A percentile compares a stretch with the other conserved stretches of the same genome.
Conservation (phyloP, 768 basidiomycete species). For the Leccinellum albellum region DNA sequence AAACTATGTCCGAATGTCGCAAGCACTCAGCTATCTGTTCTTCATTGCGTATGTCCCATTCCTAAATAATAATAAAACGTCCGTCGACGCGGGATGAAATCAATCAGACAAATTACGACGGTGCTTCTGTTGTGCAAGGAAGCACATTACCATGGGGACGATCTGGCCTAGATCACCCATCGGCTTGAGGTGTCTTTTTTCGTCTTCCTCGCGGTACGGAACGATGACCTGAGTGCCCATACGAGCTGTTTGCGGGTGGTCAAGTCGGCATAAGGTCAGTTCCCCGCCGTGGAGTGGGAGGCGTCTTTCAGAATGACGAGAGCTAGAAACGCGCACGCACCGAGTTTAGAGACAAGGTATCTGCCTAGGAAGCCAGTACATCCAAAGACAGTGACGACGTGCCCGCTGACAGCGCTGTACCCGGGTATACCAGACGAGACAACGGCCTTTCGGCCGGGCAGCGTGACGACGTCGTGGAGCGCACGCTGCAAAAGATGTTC, state of each 20-base stretch:
- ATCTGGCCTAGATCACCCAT: conserved; percentile 98
- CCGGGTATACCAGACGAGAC: conserved; percentile 76
- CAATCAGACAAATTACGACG: conserved; percentile 23
- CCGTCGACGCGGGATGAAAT: conserved; percentile 10
- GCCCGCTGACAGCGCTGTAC: conserved; percentile 85
- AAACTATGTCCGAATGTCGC: conserved; percentile 92
- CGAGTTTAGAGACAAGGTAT: conserved; percentile 91
- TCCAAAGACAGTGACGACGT: conserved; percentile 95
- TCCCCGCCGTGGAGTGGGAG: background rate
- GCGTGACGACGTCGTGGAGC: conserved; percentile 65
- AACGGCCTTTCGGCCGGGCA: conserved; percentile 60
- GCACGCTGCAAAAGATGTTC: conserved; percentile 48
- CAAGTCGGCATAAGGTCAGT: background rate
- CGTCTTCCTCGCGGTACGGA: conserved; percentile 93
- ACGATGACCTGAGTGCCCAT: conserved; percentile 90
- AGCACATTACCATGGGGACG: conserved; percentile 76
- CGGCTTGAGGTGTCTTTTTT: conserved; percentile 82
- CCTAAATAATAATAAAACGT: conserved; percentile 44
- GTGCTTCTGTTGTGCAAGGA: conserved; percentile 1
- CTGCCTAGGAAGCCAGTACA: conserved; percentile 93
- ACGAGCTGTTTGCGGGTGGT: conserved; percentile 55
- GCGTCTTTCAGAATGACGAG: too few species aligned
- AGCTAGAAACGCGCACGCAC: conserved; percentile 37
- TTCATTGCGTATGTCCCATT: conserved; percentile 93
- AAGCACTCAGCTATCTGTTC: conserved; percentile 91